phyloP scores from a whole-genome alignment of 345 rosid genomes.

The Ricinus communis region DNA sequence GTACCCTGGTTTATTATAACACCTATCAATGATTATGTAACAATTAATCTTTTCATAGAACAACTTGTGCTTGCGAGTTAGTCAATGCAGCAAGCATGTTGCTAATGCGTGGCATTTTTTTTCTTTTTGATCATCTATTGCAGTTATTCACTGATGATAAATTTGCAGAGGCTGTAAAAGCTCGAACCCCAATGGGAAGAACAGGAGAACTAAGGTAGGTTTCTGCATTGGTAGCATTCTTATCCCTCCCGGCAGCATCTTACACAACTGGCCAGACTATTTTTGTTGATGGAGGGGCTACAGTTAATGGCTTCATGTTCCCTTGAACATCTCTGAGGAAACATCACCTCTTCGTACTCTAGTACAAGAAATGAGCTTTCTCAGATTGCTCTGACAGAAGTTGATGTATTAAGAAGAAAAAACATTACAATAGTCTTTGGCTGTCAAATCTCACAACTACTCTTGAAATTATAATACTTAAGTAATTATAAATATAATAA shows the following conservation, averaged over 20 bases:
- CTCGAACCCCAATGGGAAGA: constrained; percentile 15
- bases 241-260: constrained; percentile 24
- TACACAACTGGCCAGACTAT: constrained; percentile 24
- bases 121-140: not conserved
- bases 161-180: not conserved
- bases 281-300: constrained; percentile 21
- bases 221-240: constrained; percentile 22
- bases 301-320: constrained; percentile 12
- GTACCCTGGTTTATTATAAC: constrained; percentile 21
- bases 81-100: too few relatives aligned
- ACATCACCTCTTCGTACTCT: too few relatives aligned
- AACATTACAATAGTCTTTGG: too few relatives aligned
- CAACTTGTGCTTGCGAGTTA: not conserved
- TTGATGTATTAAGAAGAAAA: too few relatives aligned
- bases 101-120: too few relatives aligned
- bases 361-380: too few relatives aligned
- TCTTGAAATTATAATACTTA: too few relatives aligned
- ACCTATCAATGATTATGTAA: constrained; percentile 8
- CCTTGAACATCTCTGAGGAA: not conserved
- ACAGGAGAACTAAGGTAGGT: constrained; percentile 15
- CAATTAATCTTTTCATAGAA: not conserved
- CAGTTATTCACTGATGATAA: constrained; percentile 1
- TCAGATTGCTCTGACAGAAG: too few relatives aligned
- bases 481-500: too few relatives aligned
- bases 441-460: too few relatives aligned